Conservation (phyloP, 257 asterid genomes). For the Penstemon barbatus region DNA sequence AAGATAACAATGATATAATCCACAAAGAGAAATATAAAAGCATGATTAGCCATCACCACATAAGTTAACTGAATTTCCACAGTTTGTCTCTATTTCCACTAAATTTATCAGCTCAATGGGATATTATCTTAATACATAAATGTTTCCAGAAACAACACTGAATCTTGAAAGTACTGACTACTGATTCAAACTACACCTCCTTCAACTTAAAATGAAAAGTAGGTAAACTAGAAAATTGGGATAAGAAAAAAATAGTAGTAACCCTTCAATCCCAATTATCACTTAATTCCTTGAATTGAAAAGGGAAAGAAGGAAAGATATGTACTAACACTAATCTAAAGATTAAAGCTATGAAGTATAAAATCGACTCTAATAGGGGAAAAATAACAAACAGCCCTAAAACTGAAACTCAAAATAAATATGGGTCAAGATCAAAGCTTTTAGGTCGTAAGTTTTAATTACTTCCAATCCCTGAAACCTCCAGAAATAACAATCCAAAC, state of each 20-base stretch:
- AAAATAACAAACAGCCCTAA: background rate
- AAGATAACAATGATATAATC: background rate
- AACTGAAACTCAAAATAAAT: background rate
- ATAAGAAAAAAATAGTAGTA: background rate
- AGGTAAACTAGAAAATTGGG: background rate
- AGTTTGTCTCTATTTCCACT: slow-evolving; percentile 14
- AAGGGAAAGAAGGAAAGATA: slow-evolving; percentile 1
- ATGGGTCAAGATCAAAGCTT: background rate
- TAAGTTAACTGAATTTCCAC: slow-evolving; percentile 5
- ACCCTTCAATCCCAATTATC: slow-evolving; percentile 1
- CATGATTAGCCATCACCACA: background rate
- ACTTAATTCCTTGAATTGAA: slow-evolving; percentile 3
- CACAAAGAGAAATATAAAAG: background rate
- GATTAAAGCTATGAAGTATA: background rate
- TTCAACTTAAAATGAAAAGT: background rate
- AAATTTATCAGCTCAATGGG: background rate
- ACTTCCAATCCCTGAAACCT: background rate
- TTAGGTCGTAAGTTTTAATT: background rate
- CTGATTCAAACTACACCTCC: background rate
- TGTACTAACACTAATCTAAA: background rate
- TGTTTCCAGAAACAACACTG: slow-evolving; percentile 7
- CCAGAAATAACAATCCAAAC: background rate
- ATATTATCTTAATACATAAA: background rate
- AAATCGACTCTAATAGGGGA: slow-evolving; percentile 12
- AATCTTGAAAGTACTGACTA: background rate